Percentiles rank a stretch among this genome's conserved stretches.
Evolutionary conservation across 768 basidiomycete genomes (phyloP).

Genomic region (Artomyces pyxidatus): DNA sequence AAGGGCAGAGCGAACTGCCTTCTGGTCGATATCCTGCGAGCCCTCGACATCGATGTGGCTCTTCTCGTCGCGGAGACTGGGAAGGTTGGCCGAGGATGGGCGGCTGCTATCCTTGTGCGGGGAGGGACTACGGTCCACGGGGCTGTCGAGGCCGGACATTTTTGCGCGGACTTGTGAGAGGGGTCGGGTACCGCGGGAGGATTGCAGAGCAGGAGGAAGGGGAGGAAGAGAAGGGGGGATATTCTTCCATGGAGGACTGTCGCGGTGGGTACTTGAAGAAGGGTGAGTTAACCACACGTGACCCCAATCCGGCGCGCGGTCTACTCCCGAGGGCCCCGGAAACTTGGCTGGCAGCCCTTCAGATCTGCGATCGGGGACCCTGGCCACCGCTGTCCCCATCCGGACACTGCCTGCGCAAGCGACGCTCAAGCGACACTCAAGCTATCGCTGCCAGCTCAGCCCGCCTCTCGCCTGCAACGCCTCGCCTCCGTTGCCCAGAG

Average conservation of each 20-base stretch:
- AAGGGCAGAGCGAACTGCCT: constrained; percentile 1
- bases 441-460: too few relatives aligned
- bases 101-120: not conserved
- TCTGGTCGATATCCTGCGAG: constrained; percentile 8
- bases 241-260: too few relatives aligned
- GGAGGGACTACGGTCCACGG: not conserved
- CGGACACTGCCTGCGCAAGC: too few relatives aligned
- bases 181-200: not conserved
- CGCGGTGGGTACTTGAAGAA: not conserved
- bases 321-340: not conserved
- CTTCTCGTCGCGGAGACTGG: not conserved
- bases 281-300: not conserved
- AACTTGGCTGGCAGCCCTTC: not conserved
- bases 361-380: not conserved
- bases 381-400: not conserved
- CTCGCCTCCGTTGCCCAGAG: too few relatives aligned
- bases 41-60: not conserved
- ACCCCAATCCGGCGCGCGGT: not conserved
- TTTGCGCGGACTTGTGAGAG: not conserved
- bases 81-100: not conserved
- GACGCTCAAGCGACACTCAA: too few relatives aligned
- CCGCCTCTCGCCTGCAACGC: too few relatives aligned
- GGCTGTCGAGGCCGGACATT: not conserved
- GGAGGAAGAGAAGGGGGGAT: not conserved
- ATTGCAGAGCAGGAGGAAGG: not conserved